Conservation (phyloP, 2,329 filamentous ascomycete species). For the Pseudogymnoascus sp. region DNA sequence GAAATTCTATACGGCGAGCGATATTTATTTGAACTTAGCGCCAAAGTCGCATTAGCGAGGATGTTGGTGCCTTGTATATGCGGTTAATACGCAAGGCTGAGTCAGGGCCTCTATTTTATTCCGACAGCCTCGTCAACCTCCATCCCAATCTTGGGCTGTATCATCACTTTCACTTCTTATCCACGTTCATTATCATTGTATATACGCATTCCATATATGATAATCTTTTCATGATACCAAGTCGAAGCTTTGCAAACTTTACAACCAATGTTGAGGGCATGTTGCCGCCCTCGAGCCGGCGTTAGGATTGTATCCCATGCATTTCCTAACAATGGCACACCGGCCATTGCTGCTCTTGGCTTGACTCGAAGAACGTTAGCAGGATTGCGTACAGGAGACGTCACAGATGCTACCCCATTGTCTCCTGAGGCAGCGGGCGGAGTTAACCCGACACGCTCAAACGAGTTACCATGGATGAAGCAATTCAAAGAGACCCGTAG, state of each 20-base stretch:
- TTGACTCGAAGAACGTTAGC: neutral
- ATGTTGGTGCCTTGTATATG: neutral
- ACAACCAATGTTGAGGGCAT: conserved; percentile 8
- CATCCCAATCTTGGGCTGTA: neutral
- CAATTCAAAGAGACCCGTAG: conserved; percentile 6
- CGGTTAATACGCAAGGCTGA: neutral
- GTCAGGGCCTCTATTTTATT: neutral
- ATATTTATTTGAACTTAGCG: conserved; percentile 10
- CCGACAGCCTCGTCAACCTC: neutral
- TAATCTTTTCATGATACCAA: neutral
- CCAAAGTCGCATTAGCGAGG: neutral
- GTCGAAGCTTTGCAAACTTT: neutral
- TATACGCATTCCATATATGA: neutral
- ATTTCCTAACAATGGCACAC: neutral
- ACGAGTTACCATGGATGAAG: conserved; percentile 1
- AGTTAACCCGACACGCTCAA: neutral
- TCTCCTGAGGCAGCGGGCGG: neutral
- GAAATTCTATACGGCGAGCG: conserved; percentile 27
- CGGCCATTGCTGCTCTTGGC: neutral
- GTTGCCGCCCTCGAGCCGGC: neutral
- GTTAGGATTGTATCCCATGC: neutral
- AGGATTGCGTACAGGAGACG: neutral
- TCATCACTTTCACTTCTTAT: neutral
- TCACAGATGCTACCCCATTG: neutral
- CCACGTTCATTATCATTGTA: neutral